Evolutionary conservation across 345 rosid species (phyloP), one percentile per base, ranked within the genome.

Genomic region (Sonneratia caseolaris): DNA sequence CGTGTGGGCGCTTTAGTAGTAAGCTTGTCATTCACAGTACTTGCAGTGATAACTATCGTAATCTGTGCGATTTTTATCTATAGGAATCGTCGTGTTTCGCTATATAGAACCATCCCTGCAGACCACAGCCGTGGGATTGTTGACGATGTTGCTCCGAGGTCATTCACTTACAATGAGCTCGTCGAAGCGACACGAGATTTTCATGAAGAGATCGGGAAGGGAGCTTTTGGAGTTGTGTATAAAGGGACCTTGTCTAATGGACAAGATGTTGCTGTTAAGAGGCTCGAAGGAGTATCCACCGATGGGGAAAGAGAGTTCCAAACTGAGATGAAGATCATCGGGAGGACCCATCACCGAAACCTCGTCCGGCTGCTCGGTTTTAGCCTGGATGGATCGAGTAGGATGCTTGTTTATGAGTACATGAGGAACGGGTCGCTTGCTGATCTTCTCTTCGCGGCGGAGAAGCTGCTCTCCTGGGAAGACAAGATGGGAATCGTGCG

Each of bases 371-470:
- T 27, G 32, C 32, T 27, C 32, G 32, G 32, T 27, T 27, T 27
- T 27, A 78, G 78, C 73, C 45, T 69, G n/a, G 77, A 79, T 0
- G 76, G 69, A 48, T 13, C 70, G 19, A 16, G 78, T 15, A 72
- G 77, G 78, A 70, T 76, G 21, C 73, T 79, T 68, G 76, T 81
- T 18, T 79, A 76, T 14, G 64, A 76, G 37, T 79, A 74, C 70
- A 76, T 79, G 84, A 72, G 75, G 69, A 79, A 79, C 4, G 80
- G 78, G 4, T 79, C 80, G 49, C 75, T 81, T 9, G 79, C 75
- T 5, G 76, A 76, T 24, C 37, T 77, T 4, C 76, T 82, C 22
- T 79, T 79, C 69, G 68, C 73, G 0, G 24, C 74, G 4, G 59
- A 65, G 38, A 68, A 64, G 21, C 45, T 70, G 10, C 79, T 73